Evolutionary conservation across 169 alveolate species (phyloP).

Genomic region (Sarcocystis neurona): DNA sequence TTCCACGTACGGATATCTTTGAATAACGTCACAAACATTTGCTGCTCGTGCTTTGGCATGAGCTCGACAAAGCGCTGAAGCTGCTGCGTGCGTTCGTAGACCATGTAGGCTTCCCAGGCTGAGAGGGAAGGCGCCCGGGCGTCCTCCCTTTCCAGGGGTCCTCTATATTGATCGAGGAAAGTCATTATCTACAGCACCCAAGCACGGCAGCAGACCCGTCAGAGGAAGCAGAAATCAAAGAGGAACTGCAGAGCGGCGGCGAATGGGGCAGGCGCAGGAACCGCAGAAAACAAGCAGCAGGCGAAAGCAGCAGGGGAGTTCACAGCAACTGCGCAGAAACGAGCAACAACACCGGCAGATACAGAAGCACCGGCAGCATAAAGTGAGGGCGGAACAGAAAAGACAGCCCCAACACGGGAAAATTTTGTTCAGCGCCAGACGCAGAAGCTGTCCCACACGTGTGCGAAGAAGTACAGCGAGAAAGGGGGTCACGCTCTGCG

Average conservation of each 20-base stretch:
- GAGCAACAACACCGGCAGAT: no score
- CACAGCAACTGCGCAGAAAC: no score
- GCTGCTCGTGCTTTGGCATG: neutral
- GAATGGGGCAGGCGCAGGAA: neutral
- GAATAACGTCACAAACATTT: neutral
- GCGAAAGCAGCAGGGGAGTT: no score
- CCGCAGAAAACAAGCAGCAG: neutral
- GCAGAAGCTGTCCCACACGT: no score
- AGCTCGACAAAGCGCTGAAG: neutral
- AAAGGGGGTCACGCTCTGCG: no score
- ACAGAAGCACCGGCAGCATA: no score
- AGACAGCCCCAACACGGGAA: no score
- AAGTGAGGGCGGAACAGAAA: no score
- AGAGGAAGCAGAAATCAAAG: neutral
- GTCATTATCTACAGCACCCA: conserved; percentile 19
- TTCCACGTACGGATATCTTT: neutral
- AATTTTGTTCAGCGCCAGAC: no score
- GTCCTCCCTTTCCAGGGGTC: neutral
- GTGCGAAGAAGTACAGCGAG: no score
- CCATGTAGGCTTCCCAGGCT: neutral
- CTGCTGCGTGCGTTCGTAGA: neutral
- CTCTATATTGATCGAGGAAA: conserved; percentile 10
- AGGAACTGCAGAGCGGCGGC: neutral
- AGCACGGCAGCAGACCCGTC: neutral
- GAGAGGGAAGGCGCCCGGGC: neutral